Evolutionary conservation across 129 eudicot species (phyloP).

Genomic region (Glebionis coronaria): DNA sequence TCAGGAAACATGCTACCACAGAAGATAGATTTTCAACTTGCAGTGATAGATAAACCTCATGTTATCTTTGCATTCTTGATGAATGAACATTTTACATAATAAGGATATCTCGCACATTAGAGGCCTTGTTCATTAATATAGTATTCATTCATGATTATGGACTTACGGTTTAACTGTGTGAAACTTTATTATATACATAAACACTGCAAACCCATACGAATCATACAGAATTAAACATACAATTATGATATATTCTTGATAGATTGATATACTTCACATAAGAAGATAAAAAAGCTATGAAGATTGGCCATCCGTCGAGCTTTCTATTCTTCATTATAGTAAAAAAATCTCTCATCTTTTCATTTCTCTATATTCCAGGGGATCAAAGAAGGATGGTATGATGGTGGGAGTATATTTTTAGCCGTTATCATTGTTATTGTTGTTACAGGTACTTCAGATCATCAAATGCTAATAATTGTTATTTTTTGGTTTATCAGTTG

Average conservation of each 20-base stretch:
- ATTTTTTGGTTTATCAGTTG: background rate
- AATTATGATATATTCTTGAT: background rate
- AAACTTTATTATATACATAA: background rate
- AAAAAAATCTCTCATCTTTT: background rate
- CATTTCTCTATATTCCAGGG: constrained; percentile 40
- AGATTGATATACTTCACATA: background rate
- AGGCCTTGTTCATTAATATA: background rate
- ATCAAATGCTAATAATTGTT: background rate
- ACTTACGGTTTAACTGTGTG: background rate
- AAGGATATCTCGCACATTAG: background rate
- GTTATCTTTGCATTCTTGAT: background rate
- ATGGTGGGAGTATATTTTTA: constrained; percentile 95
- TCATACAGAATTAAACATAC: background rate
- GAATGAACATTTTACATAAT: background rate
- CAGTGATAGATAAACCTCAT: background rate
- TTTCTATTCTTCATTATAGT: too few species aligned
- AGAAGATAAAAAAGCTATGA: too few species aligned
- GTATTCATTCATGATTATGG: constrained; percentile 1
- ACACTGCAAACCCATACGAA: background rate
- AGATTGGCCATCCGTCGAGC: too few species aligned
- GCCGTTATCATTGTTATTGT: constrained; percentile 84
- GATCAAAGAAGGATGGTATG: constrained; percentile 94
- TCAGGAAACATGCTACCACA: too few species aligned
- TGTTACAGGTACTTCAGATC: constrained; percentile 70
- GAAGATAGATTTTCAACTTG: too few species aligned